These are phyloP conservation scores for Aspergillus egyptiacus DNA, from an alignment of 495 filamentous ascomycete genomes.

Conservation along the genomic window DNA sequence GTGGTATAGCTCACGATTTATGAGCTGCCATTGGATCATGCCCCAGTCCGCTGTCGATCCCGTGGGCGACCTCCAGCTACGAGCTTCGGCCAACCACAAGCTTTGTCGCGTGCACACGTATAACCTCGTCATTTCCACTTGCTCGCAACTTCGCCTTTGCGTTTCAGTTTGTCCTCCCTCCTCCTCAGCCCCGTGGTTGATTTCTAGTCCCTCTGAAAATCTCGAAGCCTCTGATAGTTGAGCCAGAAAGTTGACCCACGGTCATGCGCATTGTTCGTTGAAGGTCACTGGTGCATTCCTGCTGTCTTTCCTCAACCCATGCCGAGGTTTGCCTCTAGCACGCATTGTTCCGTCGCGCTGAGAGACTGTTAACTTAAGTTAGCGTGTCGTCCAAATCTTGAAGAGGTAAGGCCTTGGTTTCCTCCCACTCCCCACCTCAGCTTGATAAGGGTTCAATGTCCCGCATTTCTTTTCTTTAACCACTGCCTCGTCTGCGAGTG, in stretches of 20 bases:
- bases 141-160: constrained; percentile 7
- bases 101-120: constrained; percentile 14
- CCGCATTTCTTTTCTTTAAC: not conserved
- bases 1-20: too few relatives aligned
- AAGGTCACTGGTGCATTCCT: constrained; percentile 15
- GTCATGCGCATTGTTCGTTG: constrained; percentile 18
- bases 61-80: constrained; percentile 3
- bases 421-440: constrained; percentile 1
- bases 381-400: constrained; percentile 4
- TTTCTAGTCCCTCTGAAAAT: constrained; percentile 1
- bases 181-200: constrained; percentile 9
- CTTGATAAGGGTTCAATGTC: constrained; percentile 9
- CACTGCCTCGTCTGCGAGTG: not conserved
- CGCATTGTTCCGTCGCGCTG: too few relatives aligned
- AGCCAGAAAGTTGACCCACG: not conserved
- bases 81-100: constrained; percentile 16
- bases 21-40: too few relatives aligned
- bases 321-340: not conserved
- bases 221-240: not conserved
- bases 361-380: constrained; percentile 1
- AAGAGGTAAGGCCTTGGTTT: constrained; percentile 6
- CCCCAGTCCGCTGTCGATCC: constrained; percentile 6
- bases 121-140: constrained; percentile 17
- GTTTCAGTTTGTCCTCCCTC: constrained; percentile 7
- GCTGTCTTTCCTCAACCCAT: not conserved